Base-by-base conservation (phyloP, 495 filamentous ascomycete genomes). In the Usnea hakonensis region DNA sequence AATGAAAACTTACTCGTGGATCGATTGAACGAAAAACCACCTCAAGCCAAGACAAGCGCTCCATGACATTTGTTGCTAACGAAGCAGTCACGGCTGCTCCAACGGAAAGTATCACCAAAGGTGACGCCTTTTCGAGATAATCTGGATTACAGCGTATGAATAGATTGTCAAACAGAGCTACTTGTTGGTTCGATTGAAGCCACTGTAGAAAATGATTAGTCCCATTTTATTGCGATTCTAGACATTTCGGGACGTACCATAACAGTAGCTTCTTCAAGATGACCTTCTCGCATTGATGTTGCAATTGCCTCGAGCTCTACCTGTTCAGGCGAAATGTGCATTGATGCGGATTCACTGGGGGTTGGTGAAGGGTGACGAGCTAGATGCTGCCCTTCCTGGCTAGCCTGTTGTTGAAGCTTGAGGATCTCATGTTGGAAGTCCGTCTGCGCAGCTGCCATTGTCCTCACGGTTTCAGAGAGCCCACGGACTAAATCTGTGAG, bases 41-140 rank as follows among this genome's bases (percentile, higher is more conserved):
- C 61, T 95, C 88, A 55, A 97, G 77, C 89, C 91, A 94, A 32
- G 75, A 73, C 11, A 98, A 75, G 63, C 90, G 89, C 72, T 90
- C 78, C 46, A 74, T 66, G 37, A 88, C 64, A 66, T 87, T 82
- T 36, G 81, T 81, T 33, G 86, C 77, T 63, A 97, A 78, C 32
- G 87, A 80, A 10, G 83, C 78, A 33, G 89, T 89, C 19, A 97
- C 82, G 17, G 90, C 90, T 3, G 90, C 89, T 53, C 87, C 87
- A 37, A 95, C 87, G 0, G 91, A 96, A 30, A 97, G 82, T 8
- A 87, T 77, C 26, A 97, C 83, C 43, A 97, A 82, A 5, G 89
- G 85, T 46, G 84, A 86, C 32, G 96, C 69, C n/a, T 81, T 80
- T 13, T 76, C 77, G 60, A 96, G 73, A 70, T 89, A 95, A 5